Percentiles rank a stretch among this genome's conserved stretches.
phyloP scores from a whole-genome alignment of 345 rosid species.

The Gossypium mustelinum region DNA sequence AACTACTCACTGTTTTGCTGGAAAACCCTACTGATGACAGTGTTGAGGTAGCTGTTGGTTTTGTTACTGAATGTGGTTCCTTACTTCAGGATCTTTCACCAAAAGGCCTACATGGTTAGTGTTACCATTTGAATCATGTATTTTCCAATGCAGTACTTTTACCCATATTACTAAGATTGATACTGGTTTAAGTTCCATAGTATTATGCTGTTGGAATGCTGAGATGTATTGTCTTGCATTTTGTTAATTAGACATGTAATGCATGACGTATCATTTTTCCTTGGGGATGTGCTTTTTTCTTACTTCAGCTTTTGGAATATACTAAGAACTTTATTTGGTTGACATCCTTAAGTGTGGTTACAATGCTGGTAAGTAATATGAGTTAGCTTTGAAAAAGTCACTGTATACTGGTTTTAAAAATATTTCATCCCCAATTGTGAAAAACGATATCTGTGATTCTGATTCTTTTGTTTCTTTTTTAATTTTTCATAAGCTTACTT shows the following conservation, averaged over 20 bases:
- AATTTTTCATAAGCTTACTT: neutral
- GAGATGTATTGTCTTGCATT: neutral
- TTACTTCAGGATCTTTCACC: conserved; percentile 87
- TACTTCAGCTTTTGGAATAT: neutral
- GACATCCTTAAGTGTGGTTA: neutral
- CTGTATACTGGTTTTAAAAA: neutral
- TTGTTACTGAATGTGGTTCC: conserved; percentile 87
- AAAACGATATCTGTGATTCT: neutral
- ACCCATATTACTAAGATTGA: neutral
- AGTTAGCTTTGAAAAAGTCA: neutral
- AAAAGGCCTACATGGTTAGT: conserved; percentile 76
- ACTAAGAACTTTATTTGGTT: neutral
- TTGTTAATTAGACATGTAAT: neutral
- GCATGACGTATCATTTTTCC: neutral
- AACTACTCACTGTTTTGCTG: conserved; percentile 67
- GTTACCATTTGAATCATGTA: neutral
- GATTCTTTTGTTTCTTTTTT: neutral
- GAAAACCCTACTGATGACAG: conserved; percentile 85
- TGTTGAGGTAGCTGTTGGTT: conserved; percentile 95
- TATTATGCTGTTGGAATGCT: neutral
- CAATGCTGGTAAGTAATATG: neutral
- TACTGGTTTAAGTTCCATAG: neutral
- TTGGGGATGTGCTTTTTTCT: neutral
- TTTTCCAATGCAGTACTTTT: neutral
- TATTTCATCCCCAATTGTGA: neutral